phyloP scores from a whole-genome alignment of 768 basidiomycete genomes.

The Mycena filopes region DNA sequence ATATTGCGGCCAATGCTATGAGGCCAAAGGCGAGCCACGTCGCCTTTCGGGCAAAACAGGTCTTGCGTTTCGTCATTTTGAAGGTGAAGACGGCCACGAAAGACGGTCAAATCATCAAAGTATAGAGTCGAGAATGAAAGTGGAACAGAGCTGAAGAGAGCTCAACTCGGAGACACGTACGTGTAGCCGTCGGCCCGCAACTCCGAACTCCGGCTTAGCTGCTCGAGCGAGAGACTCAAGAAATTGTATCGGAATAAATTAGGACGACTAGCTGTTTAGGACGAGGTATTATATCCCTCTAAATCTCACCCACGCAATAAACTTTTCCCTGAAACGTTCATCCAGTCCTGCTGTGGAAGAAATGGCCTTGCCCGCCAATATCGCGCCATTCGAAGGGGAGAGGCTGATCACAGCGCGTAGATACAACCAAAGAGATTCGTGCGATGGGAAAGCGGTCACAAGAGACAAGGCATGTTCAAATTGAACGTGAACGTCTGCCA shows the following conservation, averaged over 20 bases:
- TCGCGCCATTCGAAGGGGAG: neutral
- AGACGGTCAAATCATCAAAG: constrained; percentile 21
- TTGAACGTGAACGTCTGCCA: constrained; percentile 8
- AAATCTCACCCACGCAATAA: constrained; percentile 13
- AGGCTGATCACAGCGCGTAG: constrained; percentile 45
- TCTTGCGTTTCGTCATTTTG: constrained; percentile 25
- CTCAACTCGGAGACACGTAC: constrained; percentile 21
- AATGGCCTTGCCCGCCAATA: constrained; percentile 3
- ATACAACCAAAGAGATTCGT: constrained; percentile 76
- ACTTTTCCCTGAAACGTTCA: constrained; percentile 5
- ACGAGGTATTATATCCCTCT: neutral
- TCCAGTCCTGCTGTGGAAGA: neutral
- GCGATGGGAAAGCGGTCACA: constrained; percentile 60
- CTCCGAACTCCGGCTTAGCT: neutral
- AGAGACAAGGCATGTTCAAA: constrained; percentile 60
- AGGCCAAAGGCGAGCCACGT: constrained; percentile 72
- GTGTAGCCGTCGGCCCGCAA: neutral
- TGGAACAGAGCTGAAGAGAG: neutral
- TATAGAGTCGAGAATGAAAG: constrained; percentile 11
- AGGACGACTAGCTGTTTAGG: no score
- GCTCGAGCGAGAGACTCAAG: no score
- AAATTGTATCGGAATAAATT: no score
- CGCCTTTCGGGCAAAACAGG: constrained; percentile 52
- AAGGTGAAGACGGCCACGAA: constrained; percentile 9
- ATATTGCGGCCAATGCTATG: constrained; percentile 58